phyloP scores from a whole-genome alignment of 164 flowering plant genomes.

The Stephania japonica region DNA sequence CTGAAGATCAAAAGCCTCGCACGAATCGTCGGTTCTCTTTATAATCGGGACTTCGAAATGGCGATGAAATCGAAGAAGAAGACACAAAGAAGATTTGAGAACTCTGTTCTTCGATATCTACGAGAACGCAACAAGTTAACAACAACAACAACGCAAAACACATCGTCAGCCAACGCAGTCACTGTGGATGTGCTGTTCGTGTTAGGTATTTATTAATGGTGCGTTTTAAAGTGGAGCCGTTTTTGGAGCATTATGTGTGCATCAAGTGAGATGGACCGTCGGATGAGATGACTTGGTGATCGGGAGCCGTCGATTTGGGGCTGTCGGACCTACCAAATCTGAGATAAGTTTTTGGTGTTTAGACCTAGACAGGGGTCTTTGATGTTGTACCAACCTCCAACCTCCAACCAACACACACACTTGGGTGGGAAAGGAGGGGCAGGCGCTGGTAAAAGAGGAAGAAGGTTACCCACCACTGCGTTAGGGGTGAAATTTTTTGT shows the following conservation, averaged over 20 bases:
- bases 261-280: not conserved
- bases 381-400: not conserved
- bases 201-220: not conserved
- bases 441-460: no score
- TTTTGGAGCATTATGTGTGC: not conserved
- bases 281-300: not conserved
- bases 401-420: not conserved
- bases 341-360: not conserved
- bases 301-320: not conserved
- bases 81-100: not conserved
- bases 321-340: not conserved
- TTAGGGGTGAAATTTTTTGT: no score
- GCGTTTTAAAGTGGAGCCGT: not conserved
- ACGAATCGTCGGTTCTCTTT: no score
- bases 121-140: not conserved
- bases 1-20: no score
- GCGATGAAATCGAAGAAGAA: constrained; percentile 13
- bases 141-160: no score
- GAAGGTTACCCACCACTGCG: no score
- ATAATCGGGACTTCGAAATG: not conserved
- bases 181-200: not conserved
- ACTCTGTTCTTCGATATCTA: not conserved
- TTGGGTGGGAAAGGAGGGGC: no score
- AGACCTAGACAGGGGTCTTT: not conserved
- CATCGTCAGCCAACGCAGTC: not conserved